phyloP scores from a whole-genome alignment of 345 rosid genomes.

The Excoecaria cochinchinensis region DNA sequence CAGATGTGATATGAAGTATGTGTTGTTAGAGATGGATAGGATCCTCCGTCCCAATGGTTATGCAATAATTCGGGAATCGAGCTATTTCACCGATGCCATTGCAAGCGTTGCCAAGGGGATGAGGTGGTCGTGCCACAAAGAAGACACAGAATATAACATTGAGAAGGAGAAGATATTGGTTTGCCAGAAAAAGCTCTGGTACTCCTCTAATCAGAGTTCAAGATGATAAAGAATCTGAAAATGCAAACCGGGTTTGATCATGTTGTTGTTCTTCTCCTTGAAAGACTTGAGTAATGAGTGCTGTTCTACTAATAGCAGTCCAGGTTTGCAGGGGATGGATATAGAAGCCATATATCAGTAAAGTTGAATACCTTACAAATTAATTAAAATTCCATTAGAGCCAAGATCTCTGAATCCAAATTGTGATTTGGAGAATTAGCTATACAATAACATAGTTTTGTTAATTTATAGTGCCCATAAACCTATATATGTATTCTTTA shows the following conservation, averaged over 20 bases:
- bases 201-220: slow-evolving; percentile 49
- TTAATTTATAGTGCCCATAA: slow-evolving; percentile 6
- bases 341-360: neutral
- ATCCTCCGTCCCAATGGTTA: slow-evolving; percentile 79
- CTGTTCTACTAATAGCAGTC: too few species aligned
- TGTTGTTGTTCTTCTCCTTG: neutral
- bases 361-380: neutral
- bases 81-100: slow-evolving; percentile 61
- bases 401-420: neutral
- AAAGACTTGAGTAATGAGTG: too few species aligned
- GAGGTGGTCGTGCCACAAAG: slow-evolving; percentile 83
- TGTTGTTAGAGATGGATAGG: slow-evolving; percentile 89
- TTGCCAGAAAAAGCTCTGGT: slow-evolving; percentile 94
- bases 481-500: slow-evolving; percentile 3
- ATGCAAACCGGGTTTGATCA: neutral
- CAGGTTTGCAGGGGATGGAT: neutral
- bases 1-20: slow-evolving; percentile 89
- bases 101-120: slow-evolving; percentile 71
- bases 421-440: neutral
- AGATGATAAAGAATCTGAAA: slow-evolving; percentile 24
- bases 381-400: neutral
- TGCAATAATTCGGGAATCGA: slow-evolving; percentile 74
- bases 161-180: slow-evolving; percentile 77
- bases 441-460: slow-evolving; percentile 12
- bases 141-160: slow-evolving; percentile 56